phyloP scores from a whole-genome alignment of 768 basidiomycete genomes.

The Amanita thiersii region DNA sequence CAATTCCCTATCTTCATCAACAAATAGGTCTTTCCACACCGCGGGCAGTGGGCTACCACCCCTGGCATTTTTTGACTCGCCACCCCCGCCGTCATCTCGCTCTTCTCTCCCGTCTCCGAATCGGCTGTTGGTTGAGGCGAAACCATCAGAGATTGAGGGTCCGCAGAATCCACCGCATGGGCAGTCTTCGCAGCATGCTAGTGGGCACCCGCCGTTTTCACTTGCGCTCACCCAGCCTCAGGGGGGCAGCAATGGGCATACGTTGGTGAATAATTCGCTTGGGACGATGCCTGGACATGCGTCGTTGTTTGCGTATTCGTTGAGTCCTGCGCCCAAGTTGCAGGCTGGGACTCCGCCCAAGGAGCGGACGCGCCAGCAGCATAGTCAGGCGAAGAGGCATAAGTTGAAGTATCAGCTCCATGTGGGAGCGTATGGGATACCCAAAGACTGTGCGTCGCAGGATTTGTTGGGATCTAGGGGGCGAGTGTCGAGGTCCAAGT shows the following conservation, averaged over 20 bases:
- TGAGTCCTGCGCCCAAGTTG: slow-evolving; percentile 22
- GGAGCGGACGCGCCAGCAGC: slow-evolving; percentile 19
- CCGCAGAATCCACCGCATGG: slow-evolving; percentile 7
- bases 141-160: slow-evolving; percentile 11
- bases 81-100: slow-evolving; percentile 14
- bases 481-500: slow-evolving; percentile 17
- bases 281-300: slow-evolving; percentile 4
- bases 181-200: slow-evolving; percentile 9
- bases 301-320: slow-evolving; percentile 24
- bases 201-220: slow-evolving; percentile 10
- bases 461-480: slow-evolving; percentile 14
- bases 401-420: slow-evolving; percentile 43
- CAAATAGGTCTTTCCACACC: slow-evolving; percentile 34
- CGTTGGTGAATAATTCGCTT: slow-evolving; percentile 2
- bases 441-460: slow-evolving; percentile 39
- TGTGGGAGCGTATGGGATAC: slow-evolving; percentile 80
- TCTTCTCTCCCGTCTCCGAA: slow-evolving; percentile 11
- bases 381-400: slow-evolving; percentile 17
- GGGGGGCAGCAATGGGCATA: slow-evolving; percentile 5
- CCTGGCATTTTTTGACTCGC: slow-evolving; percentile 17
- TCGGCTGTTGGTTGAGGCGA: slow-evolving; percentile 13
- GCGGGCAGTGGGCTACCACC: slow-evolving; percentile 10
- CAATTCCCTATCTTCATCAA: slow-evolving; percentile 28
- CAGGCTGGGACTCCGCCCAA: slow-evolving; percentile 19
- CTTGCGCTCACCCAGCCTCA: slow-evolving; percentile 13